phyloP scores from a whole-genome alignment of 345 rosid genomes.

The Melastoma malabathricum region DNA sequence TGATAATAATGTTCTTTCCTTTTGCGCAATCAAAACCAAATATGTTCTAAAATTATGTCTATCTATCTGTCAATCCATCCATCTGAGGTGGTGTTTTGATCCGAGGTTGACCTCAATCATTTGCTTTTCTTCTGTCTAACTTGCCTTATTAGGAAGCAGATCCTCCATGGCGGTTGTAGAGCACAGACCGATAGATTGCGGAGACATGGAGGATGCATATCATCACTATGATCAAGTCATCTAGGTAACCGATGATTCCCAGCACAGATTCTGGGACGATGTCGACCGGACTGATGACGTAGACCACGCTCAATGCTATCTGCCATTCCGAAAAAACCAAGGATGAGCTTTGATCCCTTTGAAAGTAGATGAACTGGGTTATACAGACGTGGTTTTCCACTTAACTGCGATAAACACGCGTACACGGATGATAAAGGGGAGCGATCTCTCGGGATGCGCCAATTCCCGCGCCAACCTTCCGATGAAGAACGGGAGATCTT shows the following conservation, averaged over 20 bases:
- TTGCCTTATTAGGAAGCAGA: constrained; percentile 1
- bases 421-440: constrained; percentile 66
- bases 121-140: no score
- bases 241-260: constrained; percentile 71
- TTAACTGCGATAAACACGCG: constrained; percentile 79
- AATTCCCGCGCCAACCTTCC: constrained; percentile 63
- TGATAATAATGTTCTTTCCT: no score
- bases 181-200: constrained; percentile 73
- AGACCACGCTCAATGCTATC: constrained; percentile 52
- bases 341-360: no score
- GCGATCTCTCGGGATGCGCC: constrained; percentile 73
- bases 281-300: constrained; percentile 78
- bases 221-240: constrained; percentile 53
- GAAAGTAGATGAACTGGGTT: not conserved
- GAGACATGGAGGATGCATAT: constrained; percentile 76
- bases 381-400: constrained; percentile 53
- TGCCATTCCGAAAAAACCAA: constrained; percentile 10
- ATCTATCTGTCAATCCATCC: no score
- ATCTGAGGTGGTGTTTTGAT: no score
- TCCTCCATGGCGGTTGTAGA: constrained; percentile 67
- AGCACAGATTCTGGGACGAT: constrained; percentile 73
- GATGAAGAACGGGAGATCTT: constrained; percentile 86
- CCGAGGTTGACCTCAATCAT: no score
- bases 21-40: no score
- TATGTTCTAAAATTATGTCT: no score